Base-by-base conservation (phyloP, 306 rosid genomes). In the Rosa multiflora region DNA sequence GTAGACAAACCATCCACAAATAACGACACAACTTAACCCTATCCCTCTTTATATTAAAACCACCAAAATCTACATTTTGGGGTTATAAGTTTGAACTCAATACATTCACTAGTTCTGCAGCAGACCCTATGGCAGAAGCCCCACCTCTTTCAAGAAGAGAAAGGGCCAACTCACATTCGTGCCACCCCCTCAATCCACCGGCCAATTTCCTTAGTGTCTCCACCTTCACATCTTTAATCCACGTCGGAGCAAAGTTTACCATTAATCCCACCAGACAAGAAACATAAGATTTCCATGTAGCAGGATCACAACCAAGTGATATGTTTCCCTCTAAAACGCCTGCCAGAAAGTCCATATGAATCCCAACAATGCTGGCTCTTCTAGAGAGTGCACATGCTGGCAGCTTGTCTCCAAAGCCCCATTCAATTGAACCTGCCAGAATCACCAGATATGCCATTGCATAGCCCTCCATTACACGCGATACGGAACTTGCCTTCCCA, bases 121-220 rank as follows among this genome's bases (percentile, higher is more conserved):
- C 91, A 17, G 93, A 82, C 64, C 89, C 96, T 75, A 92, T 83
- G 47, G 93, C 93, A 15, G 83, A 85, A 15, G 77, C 35, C n/a
- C 97, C 93, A 1, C 96, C 93, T 87, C 86, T 86, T 77, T 88
- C 92, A 8, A 92, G 85, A n/a, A 90, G 85, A 73, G 89, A 83
- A 49, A 90, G 74, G 77, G 96, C 96, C 7, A 90, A 86, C 84
- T 92, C 96, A 68, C 80, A 78, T 67, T 90, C 96, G 64, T 85
- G 78, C 97, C 92, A 90, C 64, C 89, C 85, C 74, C 86, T 81
- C 80, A 92, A 81, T 43, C 89, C 93, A 0, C 70, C 42, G 3
- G 91, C 89, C 78, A 92, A 81, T 74, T 82, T 89, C 85, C 82
- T 83, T 87, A 88, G 61, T 6, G 90, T 88, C 74, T 88, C 83